Evolutionary conservation across 2,329 filamentous ascomycete species (phyloP).

Genomic region (Colletotrichum cordylinicola): DNA sequence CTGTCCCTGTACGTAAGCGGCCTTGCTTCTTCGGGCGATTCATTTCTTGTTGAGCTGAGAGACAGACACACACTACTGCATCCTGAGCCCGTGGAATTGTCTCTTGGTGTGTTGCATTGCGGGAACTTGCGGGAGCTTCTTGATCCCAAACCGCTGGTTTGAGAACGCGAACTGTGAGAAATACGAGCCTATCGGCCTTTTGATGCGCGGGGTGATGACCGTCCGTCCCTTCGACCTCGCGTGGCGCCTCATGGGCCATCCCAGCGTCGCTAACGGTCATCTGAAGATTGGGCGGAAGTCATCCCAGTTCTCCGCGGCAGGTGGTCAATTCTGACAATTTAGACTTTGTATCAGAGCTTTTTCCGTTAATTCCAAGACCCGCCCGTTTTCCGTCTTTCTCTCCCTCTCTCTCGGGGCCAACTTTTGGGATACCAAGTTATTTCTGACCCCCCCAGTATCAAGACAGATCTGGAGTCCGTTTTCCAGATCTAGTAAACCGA

Average conservation of each 20-base stretch:
- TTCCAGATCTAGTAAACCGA: background rate
- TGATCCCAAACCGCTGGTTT: background rate
- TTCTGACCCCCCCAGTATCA: background rate
- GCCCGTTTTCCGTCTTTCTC: background rate
- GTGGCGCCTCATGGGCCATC: background rate
- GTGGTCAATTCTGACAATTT: constrained; percentile 4
- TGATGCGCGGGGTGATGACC: background rate
- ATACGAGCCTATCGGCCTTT: background rate
- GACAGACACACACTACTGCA: background rate
- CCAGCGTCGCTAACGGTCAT: background rate
- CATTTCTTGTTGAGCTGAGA: background rate
- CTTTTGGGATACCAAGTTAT: background rate
- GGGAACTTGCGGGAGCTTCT: constrained; percentile 3
- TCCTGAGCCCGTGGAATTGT: background rate
- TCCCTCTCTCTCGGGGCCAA: background rate
- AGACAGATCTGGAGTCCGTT: background rate
- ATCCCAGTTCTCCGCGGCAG: background rate
- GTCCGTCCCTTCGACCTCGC: background rate
- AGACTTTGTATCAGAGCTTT: constrained; percentile 6
- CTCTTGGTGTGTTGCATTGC: constrained; percentile 13
- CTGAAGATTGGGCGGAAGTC: background rate
- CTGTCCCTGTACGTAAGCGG: background rate
- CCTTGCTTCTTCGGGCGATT: background rate
- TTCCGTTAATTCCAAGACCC: background rate
- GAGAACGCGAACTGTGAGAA: background rate